These are phyloP conservation scores for Crithidia bombi DNA, from an alignment of 208 protist genomes.

Conservation along the genomic window DNA sequence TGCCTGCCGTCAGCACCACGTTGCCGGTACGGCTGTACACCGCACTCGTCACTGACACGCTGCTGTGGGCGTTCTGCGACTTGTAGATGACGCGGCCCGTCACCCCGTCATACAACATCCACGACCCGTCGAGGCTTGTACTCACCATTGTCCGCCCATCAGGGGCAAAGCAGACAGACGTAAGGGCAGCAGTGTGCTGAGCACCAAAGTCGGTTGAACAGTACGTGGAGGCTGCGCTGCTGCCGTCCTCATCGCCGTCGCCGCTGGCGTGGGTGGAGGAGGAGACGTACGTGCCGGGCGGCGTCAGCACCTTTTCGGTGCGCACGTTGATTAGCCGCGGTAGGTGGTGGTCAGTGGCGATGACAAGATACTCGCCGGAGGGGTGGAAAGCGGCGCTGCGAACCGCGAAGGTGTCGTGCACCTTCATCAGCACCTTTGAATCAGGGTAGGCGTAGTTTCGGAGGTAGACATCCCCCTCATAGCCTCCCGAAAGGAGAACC, in stretches of 20 bases:
- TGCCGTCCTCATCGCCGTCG: constrained; percentile 19
- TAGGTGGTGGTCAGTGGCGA: constrained; percentile 76
- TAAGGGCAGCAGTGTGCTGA: constrained; percentile 76
- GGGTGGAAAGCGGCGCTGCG: constrained; percentile 77
- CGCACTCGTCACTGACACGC: constrained; percentile 82
- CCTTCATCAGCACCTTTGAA: constrained; percentile 54
- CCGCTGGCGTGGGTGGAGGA: constrained; percentile 12
- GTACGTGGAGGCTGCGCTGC: constrained; percentile 8
- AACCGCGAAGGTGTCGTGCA: constrained; percentile 77
- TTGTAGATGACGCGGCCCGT: constrained; percentile 67
- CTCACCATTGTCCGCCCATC: constrained; percentile 74
- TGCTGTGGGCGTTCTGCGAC: constrained; percentile 67
- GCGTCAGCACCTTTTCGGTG: constrained; percentile 63
- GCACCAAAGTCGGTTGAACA: constrained; percentile 25
- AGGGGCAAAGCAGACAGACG: constrained; percentile 50
- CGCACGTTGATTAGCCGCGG: constrained; percentile 73
- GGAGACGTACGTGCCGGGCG: constrained; percentile 41
- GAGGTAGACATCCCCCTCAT: constrained; percentile 68
- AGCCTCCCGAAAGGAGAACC: constrained; percentile 65
- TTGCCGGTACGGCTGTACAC: constrained; percentile 83
- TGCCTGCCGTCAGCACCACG: constrained; percentile 79
- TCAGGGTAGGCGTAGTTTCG: constrained; percentile 73
- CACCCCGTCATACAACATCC: constrained; percentile 79
- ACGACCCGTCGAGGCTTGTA: constrained; percentile 72
- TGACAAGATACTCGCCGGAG: constrained; percentile 78